These are phyloP conservation scores for Olyra latifolia DNA, from an alignment of 176 grass and related monocot species.

Conservation along the genomic window DNA sequence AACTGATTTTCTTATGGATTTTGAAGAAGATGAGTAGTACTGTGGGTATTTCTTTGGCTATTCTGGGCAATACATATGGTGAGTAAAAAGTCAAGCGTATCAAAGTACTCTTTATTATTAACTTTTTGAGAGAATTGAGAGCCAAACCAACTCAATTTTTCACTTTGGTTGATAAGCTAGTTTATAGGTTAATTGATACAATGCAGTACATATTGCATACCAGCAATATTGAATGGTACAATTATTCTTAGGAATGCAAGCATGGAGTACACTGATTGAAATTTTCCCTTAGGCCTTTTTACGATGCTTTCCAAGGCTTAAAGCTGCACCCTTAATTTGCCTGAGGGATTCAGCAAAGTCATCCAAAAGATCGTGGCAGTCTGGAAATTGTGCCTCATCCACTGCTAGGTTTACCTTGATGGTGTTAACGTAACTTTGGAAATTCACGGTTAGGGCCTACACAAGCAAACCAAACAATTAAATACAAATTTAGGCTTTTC, in stretches of 20 bases:
- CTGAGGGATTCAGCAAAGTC: conserved; percentile 74
- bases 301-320: conserved; percentile 30
- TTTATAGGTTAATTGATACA: conserved; percentile 16
- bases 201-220: conserved; percentile 13
- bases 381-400: conserved; percentile 65
- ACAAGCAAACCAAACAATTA: conserved; percentile 33
- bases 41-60: conserved; percentile 10
- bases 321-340: conserved; percentile 63
- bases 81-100: conserved; percentile 21
- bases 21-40: conserved; percentile 64
- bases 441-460: conserved; percentile 81
- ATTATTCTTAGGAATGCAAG: conserved; percentile 13
- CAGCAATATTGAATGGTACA: conserved; percentile 21
- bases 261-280: background rate
- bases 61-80: conserved; percentile 22
- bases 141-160: background rate
- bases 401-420: conserved; percentile 82
- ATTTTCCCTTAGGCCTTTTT: conserved; percentile 35
- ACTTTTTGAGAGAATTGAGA: background rate
- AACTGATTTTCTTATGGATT: conserved; percentile 88
- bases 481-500: background rate
- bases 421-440: conserved; percentile 82
- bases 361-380: conserved; percentile 70
- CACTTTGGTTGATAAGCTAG: background rate
- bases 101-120: conserved; percentile 1